phyloP scores from a whole-genome alignment of 495 filamentous ascomycete species.

The Friedmanniomyces simplex region DNA sequence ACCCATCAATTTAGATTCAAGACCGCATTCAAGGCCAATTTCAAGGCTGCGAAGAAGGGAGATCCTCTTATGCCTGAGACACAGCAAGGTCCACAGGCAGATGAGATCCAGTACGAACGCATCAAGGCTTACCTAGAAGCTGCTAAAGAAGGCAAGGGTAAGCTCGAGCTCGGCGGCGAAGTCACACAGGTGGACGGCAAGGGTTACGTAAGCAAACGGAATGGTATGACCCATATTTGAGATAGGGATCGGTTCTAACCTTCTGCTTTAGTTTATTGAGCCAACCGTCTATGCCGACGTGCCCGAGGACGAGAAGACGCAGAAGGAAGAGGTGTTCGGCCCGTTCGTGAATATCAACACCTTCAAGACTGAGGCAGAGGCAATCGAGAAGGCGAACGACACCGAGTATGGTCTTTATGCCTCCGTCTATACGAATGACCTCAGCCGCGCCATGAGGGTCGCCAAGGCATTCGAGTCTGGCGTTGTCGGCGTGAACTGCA shows the following conservation, averaged over 20 bases:
- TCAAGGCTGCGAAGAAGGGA: slow-evolving; percentile 21
- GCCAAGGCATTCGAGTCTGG: no score
- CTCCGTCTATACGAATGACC: no score
- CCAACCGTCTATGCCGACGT: slow-evolving; percentile 24
- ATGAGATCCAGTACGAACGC: slow-evolving; percentile 11
- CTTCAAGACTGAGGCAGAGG: slow-evolving; percentile 30
- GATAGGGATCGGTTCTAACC: no score
- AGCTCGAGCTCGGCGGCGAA: slow-evolving; percentile 26
- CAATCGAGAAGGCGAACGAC: slow-evolving; percentile 25
- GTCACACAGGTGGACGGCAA: slow-evolving; percentile 24
- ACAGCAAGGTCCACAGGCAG: neutral
- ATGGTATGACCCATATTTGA: no score
- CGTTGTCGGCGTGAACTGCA: no score
- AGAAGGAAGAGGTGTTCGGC: slow-evolving; percentile 29
- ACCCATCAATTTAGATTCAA: no score
- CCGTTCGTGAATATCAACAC: slow-evolving; percentile 25
- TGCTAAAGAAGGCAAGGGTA: slow-evolving; percentile 33
- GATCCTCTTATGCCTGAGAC: no score
- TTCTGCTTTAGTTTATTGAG: no score
- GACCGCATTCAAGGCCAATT: slow-evolving; percentile 23
- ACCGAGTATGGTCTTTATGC: slow-evolving; percentile 25
- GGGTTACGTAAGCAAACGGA: no score
- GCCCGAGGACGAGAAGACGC: slow-evolving; percentile 7
- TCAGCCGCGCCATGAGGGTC: no score
- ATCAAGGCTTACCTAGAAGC: slow-evolving; percentile 28